phyloP scores from a whole-genome alignment of 2,329 filamentous ascomycete species.

The Tetracladium maxilliforme region DNA sequence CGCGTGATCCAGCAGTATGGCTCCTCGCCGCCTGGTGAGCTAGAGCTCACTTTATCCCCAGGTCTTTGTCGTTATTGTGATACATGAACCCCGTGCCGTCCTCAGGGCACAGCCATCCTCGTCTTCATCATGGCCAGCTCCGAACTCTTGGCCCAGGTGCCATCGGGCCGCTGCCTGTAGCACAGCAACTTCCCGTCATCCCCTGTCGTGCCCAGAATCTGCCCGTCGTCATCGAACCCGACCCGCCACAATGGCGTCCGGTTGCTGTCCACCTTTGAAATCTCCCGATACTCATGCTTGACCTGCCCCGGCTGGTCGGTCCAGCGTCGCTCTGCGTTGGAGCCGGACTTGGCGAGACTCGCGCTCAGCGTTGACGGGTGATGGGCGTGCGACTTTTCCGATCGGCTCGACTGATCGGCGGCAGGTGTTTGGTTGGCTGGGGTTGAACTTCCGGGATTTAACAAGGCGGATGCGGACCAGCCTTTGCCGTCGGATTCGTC shows the following conservation, averaged over 20 bases:
- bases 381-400: conserved; percentile 11
- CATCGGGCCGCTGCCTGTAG: conserved; percentile 43
- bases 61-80: no score
- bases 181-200: conserved; percentile 57
- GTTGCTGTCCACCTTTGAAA: conserved; percentile 52
- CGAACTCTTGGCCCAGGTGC: conserved; percentile 43
- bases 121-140: conserved; percentile 43
- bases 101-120: conserved; percentile 34
- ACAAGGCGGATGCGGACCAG: conserved; percentile 34
- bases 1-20: no score
- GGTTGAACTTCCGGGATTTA: conserved; percentile 13
- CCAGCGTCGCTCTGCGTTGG: conserved; percentile 24
- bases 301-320: conserved; percentile 55
- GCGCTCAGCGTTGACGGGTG: conserved; percentile 35
- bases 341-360: conserved; percentile 34
- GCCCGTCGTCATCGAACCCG: conserved; percentile 54
- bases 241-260: conserved; percentile 64
- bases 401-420: conserved; percentile 8
- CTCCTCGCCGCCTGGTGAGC: no score
- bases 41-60: no score
- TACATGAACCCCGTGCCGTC: no score
- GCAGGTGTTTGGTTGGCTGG: conserved; percentile 10
- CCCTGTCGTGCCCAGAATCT: conserved; percentile 60
- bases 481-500: conserved; percentile 28
- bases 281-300: conserved; percentile 44